These are phyloP conservation scores for Naganishia randhawae DNA, from an alignment of 768 basidiomycete species.

Conservation along the genomic window DNA sequence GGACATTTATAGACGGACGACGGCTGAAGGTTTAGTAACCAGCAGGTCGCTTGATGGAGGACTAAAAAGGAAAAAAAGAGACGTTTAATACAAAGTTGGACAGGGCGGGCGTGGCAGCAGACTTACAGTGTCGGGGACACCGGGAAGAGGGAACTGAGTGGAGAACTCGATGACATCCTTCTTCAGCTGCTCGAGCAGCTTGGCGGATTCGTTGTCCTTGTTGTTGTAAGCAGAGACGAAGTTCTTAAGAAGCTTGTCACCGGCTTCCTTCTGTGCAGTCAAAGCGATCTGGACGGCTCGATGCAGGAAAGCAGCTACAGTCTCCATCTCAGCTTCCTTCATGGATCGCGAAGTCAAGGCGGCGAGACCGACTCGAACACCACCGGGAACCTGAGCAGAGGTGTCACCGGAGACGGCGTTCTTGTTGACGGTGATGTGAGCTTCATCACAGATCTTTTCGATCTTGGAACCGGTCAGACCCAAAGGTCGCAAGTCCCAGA, in stretches of 20 bases:
- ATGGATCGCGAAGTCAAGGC: conserved; percentile 93
- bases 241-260: conserved; percentile 90
- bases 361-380: conserved; percentile 91
- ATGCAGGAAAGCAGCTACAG: conserved; percentile 86
- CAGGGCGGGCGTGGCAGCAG: not conserved
- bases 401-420: conserved; percentile 96
- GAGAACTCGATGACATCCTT: conserved; percentile 79
- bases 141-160: conserved; percentile 84
- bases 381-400: conserved; percentile 91
- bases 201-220: conserved; percentile 57
- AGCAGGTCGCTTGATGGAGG: conserved; percentile 44
- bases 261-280: conserved; percentile 87
- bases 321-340: conserved; percentile 77
- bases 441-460: conserved; percentile 94
- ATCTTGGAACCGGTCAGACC: conserved; percentile 97
- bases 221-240: conserved; percentile 65
- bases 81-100: not conserved
- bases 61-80: conserved; percentile 31
- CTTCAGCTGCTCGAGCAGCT: conserved; percentile 68
- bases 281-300: conserved; percentile 88
- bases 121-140: conserved; percentile 59
- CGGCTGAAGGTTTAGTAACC: conserved; percentile 31
- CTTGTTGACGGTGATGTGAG: conserved; percentile 86
- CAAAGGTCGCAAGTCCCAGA: conserved; percentile 94
- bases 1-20: not conserved